Evolutionary conservation across 768 basidiomycete species (phyloP).

Genomic region (Brasilioporus rufonigricans): DNA sequence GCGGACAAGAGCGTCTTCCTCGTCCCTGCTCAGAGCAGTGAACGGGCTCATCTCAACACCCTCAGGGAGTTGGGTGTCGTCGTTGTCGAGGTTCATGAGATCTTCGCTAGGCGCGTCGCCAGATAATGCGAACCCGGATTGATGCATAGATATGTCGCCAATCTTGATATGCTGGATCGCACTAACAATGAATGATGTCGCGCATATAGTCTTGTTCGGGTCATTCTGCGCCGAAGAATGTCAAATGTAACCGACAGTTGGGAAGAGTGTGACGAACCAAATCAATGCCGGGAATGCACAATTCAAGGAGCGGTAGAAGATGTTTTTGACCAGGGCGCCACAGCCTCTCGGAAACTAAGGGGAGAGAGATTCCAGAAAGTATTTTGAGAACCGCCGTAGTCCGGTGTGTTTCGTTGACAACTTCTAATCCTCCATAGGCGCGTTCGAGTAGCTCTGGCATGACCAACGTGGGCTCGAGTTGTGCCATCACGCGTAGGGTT

Average conservation of each 20-base stretch:
- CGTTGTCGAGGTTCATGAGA: conserved; percentile 51
- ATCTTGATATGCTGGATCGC: conserved; percentile 75
- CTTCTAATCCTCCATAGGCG: conserved; percentile 88
- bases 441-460: conserved; percentile 92
- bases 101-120: conserved; percentile 53
- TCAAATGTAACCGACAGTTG: not conserved
- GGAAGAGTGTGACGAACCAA: conserved; percentile 44
- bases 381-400: conserved; percentile 90
- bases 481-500: conserved; percentile 71
- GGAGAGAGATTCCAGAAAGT: conserved; percentile 71
- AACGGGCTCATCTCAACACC: conserved; percentile 40
- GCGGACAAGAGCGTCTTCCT: conserved; percentile 68
- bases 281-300: conserved; percentile 91
- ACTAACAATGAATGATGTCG: conserved; percentile 75
- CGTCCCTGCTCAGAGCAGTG: conserved; percentile 49
- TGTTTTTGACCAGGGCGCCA: conserved; percentile 91
- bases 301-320: conserved; percentile 80
- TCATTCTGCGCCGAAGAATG: conserved; percentile 54
- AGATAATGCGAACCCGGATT: conserved; percentile 53
- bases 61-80: conserved; percentile 48
- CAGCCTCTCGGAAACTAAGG: conserved; percentile 70
- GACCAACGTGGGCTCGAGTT: conserved; percentile 78
- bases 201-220: conserved; percentile 74
- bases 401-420: conserved; percentile 91
- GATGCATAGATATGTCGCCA: conserved; percentile 67